Evolutionary conservation across 2,329 filamentous ascomycete genomes (phyloP).

Genomic region (Alternaria viburni): DNA sequence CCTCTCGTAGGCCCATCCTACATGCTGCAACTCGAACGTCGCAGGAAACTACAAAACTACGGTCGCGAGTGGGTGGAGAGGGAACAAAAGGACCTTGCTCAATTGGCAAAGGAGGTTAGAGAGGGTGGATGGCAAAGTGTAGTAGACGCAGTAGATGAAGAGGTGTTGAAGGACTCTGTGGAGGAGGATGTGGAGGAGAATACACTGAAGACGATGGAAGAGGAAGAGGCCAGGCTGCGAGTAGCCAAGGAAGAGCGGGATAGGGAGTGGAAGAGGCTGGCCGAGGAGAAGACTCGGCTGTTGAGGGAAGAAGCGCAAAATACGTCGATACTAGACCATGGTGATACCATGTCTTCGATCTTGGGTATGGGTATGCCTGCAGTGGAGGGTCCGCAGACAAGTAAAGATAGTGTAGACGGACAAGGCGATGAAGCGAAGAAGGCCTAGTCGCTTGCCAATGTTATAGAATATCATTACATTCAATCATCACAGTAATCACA

Average conservation of each 20-base stretch:
- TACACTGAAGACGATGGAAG: neutral
- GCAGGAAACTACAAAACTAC: conserved; percentile 20
- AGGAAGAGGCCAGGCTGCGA: neutral
- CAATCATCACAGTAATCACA: neutral
- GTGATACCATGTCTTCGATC: conserved; percentile 1
- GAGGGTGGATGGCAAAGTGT: conserved; percentile 2
- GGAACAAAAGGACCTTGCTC: conserved; percentile 7
- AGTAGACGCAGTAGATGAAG: neutral
- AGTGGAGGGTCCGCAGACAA: neutral
- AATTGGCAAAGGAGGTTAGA: conserved; percentile 19
- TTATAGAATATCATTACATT: neutral
- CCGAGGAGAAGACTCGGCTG: neutral
- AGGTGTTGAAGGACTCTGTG: neutral
- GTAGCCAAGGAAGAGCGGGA: neutral
- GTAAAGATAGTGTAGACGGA: neutral
- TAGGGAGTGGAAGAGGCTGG: neutral
- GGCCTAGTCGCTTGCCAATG: neutral
- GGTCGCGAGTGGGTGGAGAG: conserved; percentile 13
- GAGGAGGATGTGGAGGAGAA: neutral
- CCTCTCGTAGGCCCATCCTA: conserved; percentile 29
- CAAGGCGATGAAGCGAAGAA: neutral
- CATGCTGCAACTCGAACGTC: conserved; percentile 15
- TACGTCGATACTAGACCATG: neutral
- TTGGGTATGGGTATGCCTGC: conserved; percentile 5
- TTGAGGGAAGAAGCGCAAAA: neutral